Conservation (phyloP, 2,329 filamentous ascomycete genomes). For the Exophiala xenobiotica region DNA sequence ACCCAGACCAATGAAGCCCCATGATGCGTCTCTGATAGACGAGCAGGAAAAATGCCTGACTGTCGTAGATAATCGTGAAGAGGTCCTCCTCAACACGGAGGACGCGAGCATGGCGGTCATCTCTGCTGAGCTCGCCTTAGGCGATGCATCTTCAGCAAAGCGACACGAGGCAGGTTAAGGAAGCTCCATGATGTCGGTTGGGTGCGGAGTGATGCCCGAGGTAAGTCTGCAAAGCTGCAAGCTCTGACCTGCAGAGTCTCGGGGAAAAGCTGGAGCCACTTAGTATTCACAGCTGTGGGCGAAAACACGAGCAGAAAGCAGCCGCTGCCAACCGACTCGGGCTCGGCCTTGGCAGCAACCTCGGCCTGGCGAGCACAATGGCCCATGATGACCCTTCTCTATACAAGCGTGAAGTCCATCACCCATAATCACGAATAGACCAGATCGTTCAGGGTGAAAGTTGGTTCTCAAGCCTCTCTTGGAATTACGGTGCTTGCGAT, state of each 20-base stretch:
- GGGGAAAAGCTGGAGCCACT: conserved; percentile 23
- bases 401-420: no score
- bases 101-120: conserved; percentile 23
- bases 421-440: no score
- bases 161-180: conserved; percentile 14
- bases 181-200: conserved; percentile 2
- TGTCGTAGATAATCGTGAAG: conserved; percentile 4
- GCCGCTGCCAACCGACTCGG: neutral
- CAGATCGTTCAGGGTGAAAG: no score
- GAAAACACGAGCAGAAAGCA: neutral
- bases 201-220: conserved; percentile 25
- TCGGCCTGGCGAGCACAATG: no score
- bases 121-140: conserved; percentile 27
- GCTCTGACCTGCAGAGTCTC: conserved; percentile 6
- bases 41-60: conserved; percentile 49
- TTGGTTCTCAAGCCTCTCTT: no score
- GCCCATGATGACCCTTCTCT: no score
- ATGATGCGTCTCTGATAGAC: conserved; percentile 48
- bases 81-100: conserved; percentile 16
- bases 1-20: conserved; percentile 60
- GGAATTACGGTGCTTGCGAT: no score
- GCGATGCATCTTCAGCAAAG: conserved; percentile 16
- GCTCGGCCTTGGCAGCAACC: no score
- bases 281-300: neutral
- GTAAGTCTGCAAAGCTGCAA: neutral